phyloP scores from a whole-genome alignment of 108 stramenopile species.

The Nitzschia sp. region DNA sequence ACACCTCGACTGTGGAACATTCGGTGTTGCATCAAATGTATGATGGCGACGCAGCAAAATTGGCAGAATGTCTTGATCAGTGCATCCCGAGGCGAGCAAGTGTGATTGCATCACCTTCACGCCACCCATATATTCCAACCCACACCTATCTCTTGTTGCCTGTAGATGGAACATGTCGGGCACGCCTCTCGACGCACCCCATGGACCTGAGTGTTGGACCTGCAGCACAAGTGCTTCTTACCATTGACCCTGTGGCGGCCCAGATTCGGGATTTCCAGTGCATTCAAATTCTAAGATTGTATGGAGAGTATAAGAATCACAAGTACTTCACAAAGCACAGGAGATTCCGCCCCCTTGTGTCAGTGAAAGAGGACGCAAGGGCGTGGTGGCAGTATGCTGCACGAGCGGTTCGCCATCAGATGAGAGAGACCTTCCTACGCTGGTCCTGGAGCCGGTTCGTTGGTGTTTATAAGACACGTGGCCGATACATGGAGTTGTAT shows the following conservation, averaged over 20 bases:
- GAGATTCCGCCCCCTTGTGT: conserved; percentile 38
- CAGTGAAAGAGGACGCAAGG: conserved; percentile 42
- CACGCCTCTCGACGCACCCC: conserved; percentile 36
- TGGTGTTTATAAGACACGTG: conserved; percentile 25
- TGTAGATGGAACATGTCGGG: conserved; percentile 41
- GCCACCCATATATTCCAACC: conserved; percentile 25
- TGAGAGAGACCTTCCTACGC: conserved; percentile 41
- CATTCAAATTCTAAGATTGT: conserved; percentile 38
- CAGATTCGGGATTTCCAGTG: conserved; percentile 53
- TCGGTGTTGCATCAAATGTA: conserved; percentile 42
- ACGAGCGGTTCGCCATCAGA: conserved; percentile 41
- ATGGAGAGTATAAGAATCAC: conserved; percentile 43
- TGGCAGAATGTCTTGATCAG: conserved; percentile 36
- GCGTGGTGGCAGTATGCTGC: conserved; percentile 62
- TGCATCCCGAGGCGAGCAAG: conserved; percentile 48
- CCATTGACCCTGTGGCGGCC: conserved; percentile 29
- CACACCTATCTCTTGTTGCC: conserved; percentile 58
- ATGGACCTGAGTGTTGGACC: conserved; percentile 27
- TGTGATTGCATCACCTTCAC: conserved; percentile 30
- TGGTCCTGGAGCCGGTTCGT: conserved; percentile 61
- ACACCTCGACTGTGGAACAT: conserved; percentile 35
- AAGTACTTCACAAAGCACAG: conserved; percentile 47
- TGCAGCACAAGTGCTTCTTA: conserved; percentile 25
- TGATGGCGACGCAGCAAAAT: conserved; percentile 9
- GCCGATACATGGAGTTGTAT: conserved; percentile 53